A percentile compares a stretch with the other conserved stretches of the same genome.
Conservation (phyloP, 1,139 yeast genomes). For the Pichia sp. region DNA sequence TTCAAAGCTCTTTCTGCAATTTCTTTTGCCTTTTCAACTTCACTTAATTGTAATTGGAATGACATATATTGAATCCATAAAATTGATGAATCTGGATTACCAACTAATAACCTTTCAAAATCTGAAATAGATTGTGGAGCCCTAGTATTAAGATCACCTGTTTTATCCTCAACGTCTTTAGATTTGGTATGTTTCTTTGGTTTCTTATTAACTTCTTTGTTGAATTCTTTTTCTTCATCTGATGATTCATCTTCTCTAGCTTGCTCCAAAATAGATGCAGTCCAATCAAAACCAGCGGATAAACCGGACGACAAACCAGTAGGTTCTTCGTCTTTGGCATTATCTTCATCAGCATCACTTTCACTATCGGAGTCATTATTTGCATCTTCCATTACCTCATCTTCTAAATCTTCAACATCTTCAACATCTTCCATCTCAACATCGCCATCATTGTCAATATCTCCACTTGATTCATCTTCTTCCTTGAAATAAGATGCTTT, state of each 20-base stretch:
- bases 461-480: slow-evolving; percentile 22
- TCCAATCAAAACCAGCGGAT: slow-evolving; percentile 76
- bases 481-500: slow-evolving; percentile 78
- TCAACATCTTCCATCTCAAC: slow-evolving; percentile 29
- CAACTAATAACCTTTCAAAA: slow-evolving; percentile 83
- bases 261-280: slow-evolving; percentile 81
- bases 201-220: slow-evolving; percentile 34
- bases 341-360: slow-evolving; percentile 23
- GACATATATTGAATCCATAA: slow-evolving; percentile 99
- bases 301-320: slow-evolving; percentile 26
- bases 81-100: slow-evolving; percentile 89
- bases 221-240: slow-evolving; percentile 49
- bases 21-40: slow-evolving; percentile 88
- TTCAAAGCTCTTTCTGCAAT: slow-evolving; percentile 88
- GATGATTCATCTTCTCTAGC: slow-evolving; percentile 51
- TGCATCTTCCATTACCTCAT: slow-evolving; percentile 20
- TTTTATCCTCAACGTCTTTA: slow-evolving; percentile 62
- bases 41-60: slow-evolving; percentile 90
- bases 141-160: slow-evolving; percentile 74
- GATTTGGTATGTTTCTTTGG: slow-evolving; percentile 37
- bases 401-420: slow-evolving; percentile 25
- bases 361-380: slow-evolving; percentile 24
- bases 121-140: slow-evolving; percentile 90
- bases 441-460: slow-evolving; percentile 26
- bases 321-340: slow-evolving; percentile 23